These are phyloP conservation scores for Leptographium flavum DNA, from an alignment of 2,329 filamentous ascomycete genomes.

Conservation along the genomic window DNA sequence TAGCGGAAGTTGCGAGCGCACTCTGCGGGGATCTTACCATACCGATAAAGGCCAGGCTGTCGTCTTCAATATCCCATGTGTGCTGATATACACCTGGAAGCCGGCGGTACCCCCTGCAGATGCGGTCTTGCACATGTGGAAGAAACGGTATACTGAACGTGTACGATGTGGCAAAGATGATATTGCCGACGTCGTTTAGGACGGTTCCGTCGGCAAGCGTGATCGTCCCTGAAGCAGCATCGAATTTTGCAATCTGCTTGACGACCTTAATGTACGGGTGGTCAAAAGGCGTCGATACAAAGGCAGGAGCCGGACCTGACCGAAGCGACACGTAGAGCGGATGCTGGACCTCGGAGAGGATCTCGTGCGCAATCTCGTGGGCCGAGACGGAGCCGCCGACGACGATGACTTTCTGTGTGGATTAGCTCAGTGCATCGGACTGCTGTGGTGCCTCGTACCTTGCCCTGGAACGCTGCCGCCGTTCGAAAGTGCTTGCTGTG, in stretches of 20 bases:
- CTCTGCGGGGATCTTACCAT: not conserved
- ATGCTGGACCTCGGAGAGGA: conserved; percentile 20
- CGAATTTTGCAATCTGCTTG: conserved; percentile 34
- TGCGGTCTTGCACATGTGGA: conserved; percentile 26
- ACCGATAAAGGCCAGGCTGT: conserved; percentile 48
- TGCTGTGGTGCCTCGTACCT: too few relatives aligned
- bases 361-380: conserved; percentile 26
- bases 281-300: conserved; percentile 33
- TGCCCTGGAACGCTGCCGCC: conserved; percentile 22
- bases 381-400: conserved; percentile 36
- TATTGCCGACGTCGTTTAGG: conserved; percentile 34
- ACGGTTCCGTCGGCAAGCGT: conserved; percentile 35
- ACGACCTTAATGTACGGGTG: conserved; percentile 36
- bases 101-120: not conserved
- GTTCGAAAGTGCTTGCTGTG: conserved; percentile 62
- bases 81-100: conserved; percentile 24
- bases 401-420: too few relatives aligned
- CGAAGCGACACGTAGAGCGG: conserved; percentile 8
- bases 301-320: too few relatives aligned
- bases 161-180: conserved; percentile 47
- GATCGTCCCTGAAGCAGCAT: conserved; percentile 10
- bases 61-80: conserved; percentile 56
- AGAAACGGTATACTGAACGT: conserved; percentile 46
- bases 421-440: too few relatives aligned
- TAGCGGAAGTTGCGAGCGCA: not conserved